phyloP scores from a whole-genome alignment of 345 rosid genomes.

The Nasturtium officinale region DNA sequence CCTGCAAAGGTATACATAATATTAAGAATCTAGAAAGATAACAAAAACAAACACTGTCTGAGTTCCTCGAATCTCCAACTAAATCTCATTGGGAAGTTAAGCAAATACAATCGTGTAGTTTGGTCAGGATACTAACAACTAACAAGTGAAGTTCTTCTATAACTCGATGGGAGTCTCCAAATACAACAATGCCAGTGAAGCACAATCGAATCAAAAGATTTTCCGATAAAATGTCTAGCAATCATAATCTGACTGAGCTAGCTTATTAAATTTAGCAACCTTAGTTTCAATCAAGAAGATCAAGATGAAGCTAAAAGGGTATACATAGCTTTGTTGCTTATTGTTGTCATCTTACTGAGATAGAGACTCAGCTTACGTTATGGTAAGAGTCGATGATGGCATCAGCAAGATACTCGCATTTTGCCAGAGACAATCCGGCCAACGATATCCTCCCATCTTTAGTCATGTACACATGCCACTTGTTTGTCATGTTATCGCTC shows the following conservation, averaged over 20 bases:
- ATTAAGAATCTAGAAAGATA: not conserved
- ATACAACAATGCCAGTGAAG: conserved; percentile 44
- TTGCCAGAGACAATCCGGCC: conserved; percentile 88
- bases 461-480: conserved; percentile 96
- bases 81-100: not conserved
- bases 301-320: conserved; percentile 9
- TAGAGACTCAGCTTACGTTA: conserved; percentile 57
- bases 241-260: conserved; percentile 1
- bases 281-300: conserved; percentile 3
- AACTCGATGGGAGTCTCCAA: conserved; percentile 45
- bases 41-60: too few relatives aligned
- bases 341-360: conserved; percentile 19
- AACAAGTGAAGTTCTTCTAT: conserved; percentile 33
- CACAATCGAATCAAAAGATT: conserved; percentile 12
- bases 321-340: conserved; percentile 1
- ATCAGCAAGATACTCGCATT: conserved; percentile 92
- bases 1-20: not conserved
- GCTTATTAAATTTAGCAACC: conserved; percentile 25
- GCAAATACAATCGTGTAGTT: not conserved
- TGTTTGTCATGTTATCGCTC: conserved; percentile 89
- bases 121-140: not conserved
- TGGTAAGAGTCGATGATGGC: conserved; percentile 85
- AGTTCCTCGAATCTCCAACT: not conserved
- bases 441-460: conserved; percentile 94
- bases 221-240: conserved; percentile 20